Conservation (phyloP, 2,329 filamentous ascomycete genomes). For the Chrysoporthe puriensis region DNA sequence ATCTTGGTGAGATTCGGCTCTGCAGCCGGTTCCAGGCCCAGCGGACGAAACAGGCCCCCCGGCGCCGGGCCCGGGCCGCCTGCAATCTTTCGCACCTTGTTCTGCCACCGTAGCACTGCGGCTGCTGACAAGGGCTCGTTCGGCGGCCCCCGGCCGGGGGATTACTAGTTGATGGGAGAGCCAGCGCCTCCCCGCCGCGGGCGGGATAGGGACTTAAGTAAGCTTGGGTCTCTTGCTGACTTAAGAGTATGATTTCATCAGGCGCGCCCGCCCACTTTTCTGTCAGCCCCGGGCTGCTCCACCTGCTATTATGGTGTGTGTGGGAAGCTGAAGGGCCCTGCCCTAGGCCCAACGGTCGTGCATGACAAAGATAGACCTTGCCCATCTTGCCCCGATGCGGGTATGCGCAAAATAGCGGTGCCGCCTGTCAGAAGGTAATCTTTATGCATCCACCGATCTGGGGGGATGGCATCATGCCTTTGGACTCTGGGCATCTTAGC, state of each 20-base stretch:
- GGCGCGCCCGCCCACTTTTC: too few relatives aligned
- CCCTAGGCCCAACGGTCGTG: neutral
- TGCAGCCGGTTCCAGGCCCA: constrained; percentile 11
- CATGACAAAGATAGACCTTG: constrained; percentile 6
- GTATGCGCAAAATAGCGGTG: neutral
- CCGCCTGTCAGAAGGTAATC: constrained; percentile 2
- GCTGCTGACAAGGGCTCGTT: too few relatives aligned
- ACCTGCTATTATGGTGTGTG: neutral
- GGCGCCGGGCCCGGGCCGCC: constrained; percentile 5
- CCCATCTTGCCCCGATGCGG: neutral
- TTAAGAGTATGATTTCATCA: too few relatives aligned
- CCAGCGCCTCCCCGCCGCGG: too few relatives aligned
- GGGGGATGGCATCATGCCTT: neutral
- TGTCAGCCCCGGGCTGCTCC: neutral
- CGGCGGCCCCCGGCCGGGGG: too few relatives aligned
- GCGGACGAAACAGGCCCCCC: constrained; percentile 20
- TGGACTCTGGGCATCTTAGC: neutral
- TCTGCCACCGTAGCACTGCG: too few relatives aligned
- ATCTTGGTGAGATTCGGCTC: neutral
- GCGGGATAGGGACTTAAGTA: too few relatives aligned
- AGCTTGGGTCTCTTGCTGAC: too few relatives aligned
- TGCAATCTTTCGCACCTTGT: neutral
- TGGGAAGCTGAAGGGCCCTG: neutral
- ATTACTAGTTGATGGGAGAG: too few relatives aligned
- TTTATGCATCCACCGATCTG: constrained; percentile 3